phyloP scores from a whole-genome alignment of 2,329 filamentous ascomycete genomes.

The Claviceps sp. region DNA sequence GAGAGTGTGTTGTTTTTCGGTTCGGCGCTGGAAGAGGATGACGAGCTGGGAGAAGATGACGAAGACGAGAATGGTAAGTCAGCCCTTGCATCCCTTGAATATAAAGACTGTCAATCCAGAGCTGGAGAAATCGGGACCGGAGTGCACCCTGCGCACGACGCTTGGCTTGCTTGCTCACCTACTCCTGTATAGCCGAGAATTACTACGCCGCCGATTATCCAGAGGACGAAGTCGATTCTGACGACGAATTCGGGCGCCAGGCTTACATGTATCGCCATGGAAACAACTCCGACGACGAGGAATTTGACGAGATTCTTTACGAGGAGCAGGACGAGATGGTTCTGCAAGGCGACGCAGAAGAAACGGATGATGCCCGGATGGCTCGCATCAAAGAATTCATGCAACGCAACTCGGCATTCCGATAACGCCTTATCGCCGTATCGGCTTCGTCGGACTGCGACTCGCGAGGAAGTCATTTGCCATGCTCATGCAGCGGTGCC shows the following conservation, averaged over 20 bases:
- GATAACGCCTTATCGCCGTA: neutral
- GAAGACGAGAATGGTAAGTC: conserved; percentile 51
- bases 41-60: conserved; percentile 44
- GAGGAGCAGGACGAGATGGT: conserved; percentile 25
- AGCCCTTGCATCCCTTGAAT: neutral
- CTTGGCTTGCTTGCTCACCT: neutral
- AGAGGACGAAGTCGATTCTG: conserved; percentile 62
- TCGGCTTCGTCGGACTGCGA: too few species aligned
- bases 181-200: conserved; percentile 46
- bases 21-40: conserved; percentile 45
- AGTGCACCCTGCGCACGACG: neutral
- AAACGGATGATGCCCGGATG: conserved; percentile 22
- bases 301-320: conserved; percentile 30
- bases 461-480: too few species aligned
- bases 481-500: too few species aligned
- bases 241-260: conserved; percentile 39
- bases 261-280: conserved; percentile 40
- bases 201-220: conserved; percentile 71
- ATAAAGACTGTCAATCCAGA: neutral
- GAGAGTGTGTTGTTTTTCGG: conserved; percentile 48
- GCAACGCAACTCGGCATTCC: conserved; percentile 17
- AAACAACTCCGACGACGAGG: conserved; percentile 42
- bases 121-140: neutral
- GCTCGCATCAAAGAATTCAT: conserved; percentile 25
- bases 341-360: conserved; percentile 23